Conservation (phyloP, 306 rosid species). For the Morella rubra region DNA sequence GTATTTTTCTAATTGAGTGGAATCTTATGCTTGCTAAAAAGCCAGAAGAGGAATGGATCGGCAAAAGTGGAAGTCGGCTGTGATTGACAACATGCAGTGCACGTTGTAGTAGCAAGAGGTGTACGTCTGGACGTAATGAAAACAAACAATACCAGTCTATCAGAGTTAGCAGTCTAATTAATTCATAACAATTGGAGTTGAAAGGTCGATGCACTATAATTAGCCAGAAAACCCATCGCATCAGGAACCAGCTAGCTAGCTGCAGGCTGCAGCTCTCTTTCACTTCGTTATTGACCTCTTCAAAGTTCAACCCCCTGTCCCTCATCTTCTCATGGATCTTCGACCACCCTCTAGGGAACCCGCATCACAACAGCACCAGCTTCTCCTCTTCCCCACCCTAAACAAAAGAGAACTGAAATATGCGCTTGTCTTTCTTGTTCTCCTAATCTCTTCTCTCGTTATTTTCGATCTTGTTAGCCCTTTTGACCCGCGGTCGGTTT, state of each 20-base stretch:
- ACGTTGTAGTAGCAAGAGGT: too few species aligned
- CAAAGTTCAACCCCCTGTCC: constrained; percentile 17
- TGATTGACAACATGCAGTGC: too few species aligned
- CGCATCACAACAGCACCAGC: constrained; percentile 14
- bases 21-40: too few species aligned
- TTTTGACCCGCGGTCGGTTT: constrained; percentile 33
- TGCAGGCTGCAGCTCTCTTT: background rate
- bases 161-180: too few species aligned
- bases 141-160: too few species aligned
- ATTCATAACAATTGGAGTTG: too few species aligned
- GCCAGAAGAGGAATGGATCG: too few species aligned
- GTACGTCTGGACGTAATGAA: too few species aligned
- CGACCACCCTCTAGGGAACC: constrained; percentile 29
- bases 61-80: too few species aligned
- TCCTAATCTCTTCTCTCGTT: constrained; percentile 35
- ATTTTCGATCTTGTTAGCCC: constrained; percentile 38
- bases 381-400: constrained; percentile 6
- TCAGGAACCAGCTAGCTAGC: background rate
- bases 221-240: background rate
- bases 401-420: constrained; percentile 48
- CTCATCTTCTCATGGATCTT: constrained; percentile 50
- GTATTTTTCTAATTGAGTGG: too few species aligned
- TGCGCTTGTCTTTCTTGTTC: constrained; percentile 39
- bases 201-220: background rate
- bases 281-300: constrained; percentile 4